These are phyloP conservation scores for Hypoxylon rubiginosum DNA, from an alignment of 2,329 filamentous ascomycete genomes.

Conservation along the genomic window DNA sequence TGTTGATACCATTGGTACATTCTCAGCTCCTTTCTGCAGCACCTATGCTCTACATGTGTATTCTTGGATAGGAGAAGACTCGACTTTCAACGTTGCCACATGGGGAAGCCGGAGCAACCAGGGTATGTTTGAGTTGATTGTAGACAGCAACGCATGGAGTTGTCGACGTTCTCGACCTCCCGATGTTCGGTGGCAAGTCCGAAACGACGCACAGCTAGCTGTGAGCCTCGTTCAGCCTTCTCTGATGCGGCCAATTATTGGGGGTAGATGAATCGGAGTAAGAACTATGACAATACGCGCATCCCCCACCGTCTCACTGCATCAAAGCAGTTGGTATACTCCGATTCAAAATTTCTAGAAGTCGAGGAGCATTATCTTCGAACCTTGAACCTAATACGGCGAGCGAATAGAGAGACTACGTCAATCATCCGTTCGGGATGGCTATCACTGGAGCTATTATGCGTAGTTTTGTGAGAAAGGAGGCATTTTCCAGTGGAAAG, in stretches of 20 bases:
- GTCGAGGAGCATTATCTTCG: not conserved
- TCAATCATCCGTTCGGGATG: conserved; percentile 1
- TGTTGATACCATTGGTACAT: conserved; percentile 3
- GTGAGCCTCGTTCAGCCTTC: conserved; percentile 7
- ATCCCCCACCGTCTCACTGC: not conserved
- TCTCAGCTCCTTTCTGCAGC: not conserved
- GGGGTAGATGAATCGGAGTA: conserved; percentile 5
- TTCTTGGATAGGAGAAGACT: not conserved
- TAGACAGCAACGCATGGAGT: not conserved
- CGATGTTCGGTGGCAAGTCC: conserved; percentile 1
- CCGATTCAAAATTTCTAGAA: conserved; percentile 1
- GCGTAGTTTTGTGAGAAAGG: conserved; percentile 1
- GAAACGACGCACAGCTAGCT: not conserved
- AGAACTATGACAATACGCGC: not conserved
- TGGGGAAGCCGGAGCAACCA: not conserved
- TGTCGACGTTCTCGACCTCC: not conserved
- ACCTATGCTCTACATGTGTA: not conserved
- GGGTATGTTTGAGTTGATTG: not conserved
- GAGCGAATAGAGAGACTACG: not conserved
- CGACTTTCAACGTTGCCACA: not conserved
- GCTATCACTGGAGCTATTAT: conserved; percentile 2
- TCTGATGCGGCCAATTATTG: conserved; percentile 2
- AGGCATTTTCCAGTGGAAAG: not conserved
- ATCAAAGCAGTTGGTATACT: conserved; percentile 1
- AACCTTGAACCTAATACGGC: not conserved